A percentile compares a stretch with the other conserved stretches of the same genome.
Evolutionary conservation across 768 basidiomycete species (phyloP).

Genomic region (Lactarius hengduanensis): DNA sequence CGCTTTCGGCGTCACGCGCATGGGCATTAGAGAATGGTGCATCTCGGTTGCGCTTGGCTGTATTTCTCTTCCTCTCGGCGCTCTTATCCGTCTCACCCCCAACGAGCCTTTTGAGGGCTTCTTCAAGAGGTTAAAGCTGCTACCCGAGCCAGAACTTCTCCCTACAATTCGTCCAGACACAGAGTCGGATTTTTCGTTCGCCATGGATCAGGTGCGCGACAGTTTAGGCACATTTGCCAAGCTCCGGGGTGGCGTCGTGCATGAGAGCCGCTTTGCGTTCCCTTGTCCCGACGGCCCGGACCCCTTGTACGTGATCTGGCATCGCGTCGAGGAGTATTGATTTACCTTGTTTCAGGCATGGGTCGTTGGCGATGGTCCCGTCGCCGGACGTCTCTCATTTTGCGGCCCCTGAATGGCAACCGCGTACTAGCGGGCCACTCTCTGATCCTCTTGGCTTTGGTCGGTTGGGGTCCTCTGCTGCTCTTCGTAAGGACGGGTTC

Average conservation of each 20-base stretch:
- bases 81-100: constrained; percentile 74
- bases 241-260: constrained; percentile 50
- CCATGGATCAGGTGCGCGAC: constrained; percentile 78
- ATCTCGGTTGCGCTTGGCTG: constrained; percentile 86
- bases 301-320: constrained; percentile 44
- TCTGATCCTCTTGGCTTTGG: constrained; percentile 68
- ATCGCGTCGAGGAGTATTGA: constrained; percentile 29
- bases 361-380: constrained; percentile 67
- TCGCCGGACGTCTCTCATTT: constrained; percentile 57
- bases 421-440: constrained; percentile 49
- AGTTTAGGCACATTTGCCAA: constrained; percentile 50
- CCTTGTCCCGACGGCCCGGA: constrained; percentile 47
- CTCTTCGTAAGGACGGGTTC: constrained; percentile 79
- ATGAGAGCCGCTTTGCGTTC: constrained; percentile 76
- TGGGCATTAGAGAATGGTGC: constrained; percentile 87
- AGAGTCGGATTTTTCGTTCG: constrained; percentile 68
- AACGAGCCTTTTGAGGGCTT: constrained; percentile 72
- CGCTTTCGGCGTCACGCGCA: constrained; percentile 83
- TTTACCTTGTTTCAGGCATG: constrained; percentile 40
- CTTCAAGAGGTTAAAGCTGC: constrained; percentile 54
- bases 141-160: constrained; percentile 62
- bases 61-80: constrained; percentile 86
- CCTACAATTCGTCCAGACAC: constrained; percentile 61
- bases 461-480: constrained; percentile 79
- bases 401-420: constrained; percentile 50